phyloP scores from a whole-genome alignment of 1,284 basidiomycete species.

The Ceraceosorus bombacis region DNA sequence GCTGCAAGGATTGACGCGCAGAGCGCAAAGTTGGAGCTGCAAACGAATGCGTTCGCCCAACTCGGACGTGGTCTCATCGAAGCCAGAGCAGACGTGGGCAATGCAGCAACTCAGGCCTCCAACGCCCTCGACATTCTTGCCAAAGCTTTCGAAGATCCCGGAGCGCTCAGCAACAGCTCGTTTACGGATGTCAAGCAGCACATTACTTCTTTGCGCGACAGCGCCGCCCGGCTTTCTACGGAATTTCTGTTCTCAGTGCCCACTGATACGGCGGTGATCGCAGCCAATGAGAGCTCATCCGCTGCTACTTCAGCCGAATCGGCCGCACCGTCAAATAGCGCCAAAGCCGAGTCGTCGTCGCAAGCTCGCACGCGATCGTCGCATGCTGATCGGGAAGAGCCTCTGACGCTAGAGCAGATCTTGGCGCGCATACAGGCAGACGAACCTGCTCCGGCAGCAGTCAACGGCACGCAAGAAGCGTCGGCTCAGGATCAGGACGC shows the following conservation, averaged over 20 bases:
- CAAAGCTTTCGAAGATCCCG: too few species aligned
- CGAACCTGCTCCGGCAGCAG: not conserved
- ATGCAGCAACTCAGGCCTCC: not conserved
- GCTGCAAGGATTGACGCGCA: not conserved
- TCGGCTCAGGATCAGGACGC: not conserved
- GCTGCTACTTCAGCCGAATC: not conserved
- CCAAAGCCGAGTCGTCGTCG: not conserved
- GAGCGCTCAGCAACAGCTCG: too few species aligned
- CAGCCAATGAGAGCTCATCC: not conserved
- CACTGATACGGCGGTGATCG: not conserved
- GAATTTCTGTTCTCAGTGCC: not conserved
- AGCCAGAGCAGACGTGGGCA: not conserved
- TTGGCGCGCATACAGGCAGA: not conserved
- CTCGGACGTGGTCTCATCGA: too few species aligned
- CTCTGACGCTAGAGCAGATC: not conserved
- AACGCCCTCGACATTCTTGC: too few species aligned
- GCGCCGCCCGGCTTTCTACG: not conserved
- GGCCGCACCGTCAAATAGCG: not conserved
- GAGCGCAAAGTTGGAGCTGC: not conserved
- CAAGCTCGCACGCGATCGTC: not conserved
- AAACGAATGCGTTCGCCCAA: not conserved
- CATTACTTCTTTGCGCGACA: not conserved
- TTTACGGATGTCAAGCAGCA: not conserved
- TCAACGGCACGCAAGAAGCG: not conserved
- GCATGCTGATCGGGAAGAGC: too few species aligned